These are phyloP conservation scores for Corrigiola litoralis DNA, from an alignment of 179 eudicot species.

Conservation along the genomic window DNA sequence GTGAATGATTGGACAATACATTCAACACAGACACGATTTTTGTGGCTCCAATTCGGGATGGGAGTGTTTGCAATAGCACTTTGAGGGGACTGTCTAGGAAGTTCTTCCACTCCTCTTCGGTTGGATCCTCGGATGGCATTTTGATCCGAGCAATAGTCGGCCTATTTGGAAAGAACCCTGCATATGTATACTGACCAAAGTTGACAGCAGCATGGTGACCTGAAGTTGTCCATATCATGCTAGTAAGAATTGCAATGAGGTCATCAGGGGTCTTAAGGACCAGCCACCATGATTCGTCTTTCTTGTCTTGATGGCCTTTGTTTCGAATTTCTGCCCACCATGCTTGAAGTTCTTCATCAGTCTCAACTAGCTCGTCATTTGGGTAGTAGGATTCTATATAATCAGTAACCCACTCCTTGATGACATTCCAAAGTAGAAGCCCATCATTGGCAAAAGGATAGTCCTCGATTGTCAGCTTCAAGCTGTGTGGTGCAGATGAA, in stretches of 20 bases:
- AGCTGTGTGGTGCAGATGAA: conserved; percentile 50
- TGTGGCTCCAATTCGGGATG: conserved; percentile 49
- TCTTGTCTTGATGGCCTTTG: conserved; percentile 54
- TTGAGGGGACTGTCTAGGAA: conserved; percentile 36
- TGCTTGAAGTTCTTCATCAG: conserved; percentile 52
- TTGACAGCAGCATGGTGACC: conserved; percentile 73
- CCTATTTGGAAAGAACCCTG: conserved; percentile 57
- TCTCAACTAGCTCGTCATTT: conserved; percentile 11
- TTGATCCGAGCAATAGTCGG: conserved; percentile 44
- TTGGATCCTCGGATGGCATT: conserved; percentile 54
- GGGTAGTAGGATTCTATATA: conserved; percentile 54
- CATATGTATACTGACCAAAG: conserved; percentile 59
- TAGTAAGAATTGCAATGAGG: conserved; percentile 42
- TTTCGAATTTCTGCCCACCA: conserved; percentile 67
- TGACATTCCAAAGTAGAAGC: conserved; percentile 49
- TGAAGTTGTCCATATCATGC: conserved; percentile 59
- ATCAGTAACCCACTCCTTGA: conserved; percentile 56
- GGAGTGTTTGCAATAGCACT: conserved; percentile 35
- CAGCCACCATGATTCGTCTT: conserved; percentile 62
- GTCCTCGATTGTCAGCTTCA: conserved; percentile 58
- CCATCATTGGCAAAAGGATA: conserved; percentile 73
- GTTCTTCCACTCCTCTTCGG: conserved; percentile 15
- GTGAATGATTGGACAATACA: conserved; percentile 53
- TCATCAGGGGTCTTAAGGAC: conserved; percentile 31
- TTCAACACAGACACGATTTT: conserved; percentile 42